Base-by-base conservation (phyloP, 768 basidiomycete species). In the Cystofilobasidium bisporidii region DNA sequence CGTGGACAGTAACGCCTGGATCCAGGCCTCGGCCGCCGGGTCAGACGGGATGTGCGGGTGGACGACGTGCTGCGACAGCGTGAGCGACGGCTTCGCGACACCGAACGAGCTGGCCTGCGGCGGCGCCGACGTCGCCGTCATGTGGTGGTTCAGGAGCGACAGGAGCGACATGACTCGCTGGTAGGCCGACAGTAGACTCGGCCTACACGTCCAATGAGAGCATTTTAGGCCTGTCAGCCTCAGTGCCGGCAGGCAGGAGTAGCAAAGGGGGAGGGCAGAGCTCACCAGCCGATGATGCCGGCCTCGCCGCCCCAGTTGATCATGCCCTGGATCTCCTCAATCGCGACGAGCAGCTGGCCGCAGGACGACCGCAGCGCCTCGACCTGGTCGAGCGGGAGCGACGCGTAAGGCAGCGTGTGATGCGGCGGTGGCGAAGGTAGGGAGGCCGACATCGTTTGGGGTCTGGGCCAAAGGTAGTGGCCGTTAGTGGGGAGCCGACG, bases 281-380 rank as follows among this genome's bases (percentile, higher is more conserved):
- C n/a, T 0, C 36, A 45, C 63, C 63, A 64, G 3, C 53, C 53
- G 2, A 57, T 40, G 53, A 64, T 56, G 3, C 63, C 63, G 26
- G 53, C 50, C 15, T 64, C 63, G 11, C 63, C 63, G 26, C 63
- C 63, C 55, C 50, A 43, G 26, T 57, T 53, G 28, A 64, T 24
- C 53, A 64, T 57, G 20, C 63, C 38, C 24, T 53, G 50, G 4
- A 57, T 11, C 38, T 64, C 63, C 24, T 55, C 36, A 26, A 64
- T 57, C 5, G 55, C 63, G 15, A 40, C 38, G 1, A 41, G 11
- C 14, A 55, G 50, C 30, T 55, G 50, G 38, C 24, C 53, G 38
- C 53, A 53, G 2, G 63, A 64, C 14, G 63, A 64, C 6, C 63
- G 50, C 0, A 64, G 28, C 15, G 63, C 50, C 30, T 64, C 63